Base-by-base conservation (phyloP, 371 early-diverging fungal genomes). In the Syncephalastrum contaminatum region DNA sequence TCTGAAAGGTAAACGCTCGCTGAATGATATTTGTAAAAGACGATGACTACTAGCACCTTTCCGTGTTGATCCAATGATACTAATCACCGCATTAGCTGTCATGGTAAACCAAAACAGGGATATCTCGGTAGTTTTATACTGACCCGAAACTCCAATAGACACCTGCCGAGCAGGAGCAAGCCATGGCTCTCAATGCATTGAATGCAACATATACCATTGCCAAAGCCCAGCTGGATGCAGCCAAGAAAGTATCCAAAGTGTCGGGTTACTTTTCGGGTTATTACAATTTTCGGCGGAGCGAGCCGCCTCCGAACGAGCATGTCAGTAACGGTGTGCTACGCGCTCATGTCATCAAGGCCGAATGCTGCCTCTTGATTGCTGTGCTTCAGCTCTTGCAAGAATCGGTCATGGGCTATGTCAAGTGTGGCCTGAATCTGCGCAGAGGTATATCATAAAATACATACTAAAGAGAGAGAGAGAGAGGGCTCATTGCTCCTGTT, bases 341-440 rank as follows among this genome's bases (percentile, higher is more conserved):
- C 25, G 85, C 83, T 0, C 77, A 77, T 53, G 84, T 83, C 12
- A 55, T 84, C 52, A 72, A 81, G 41, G 84, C 85, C 2, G 87
- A 86, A 58, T 68, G 83, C 42, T 70, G 80, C 48, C 61, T 86
- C 15, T 58, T 82, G 48, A 84, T 80, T 2, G 82, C 84, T 4
- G 67, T 84, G 21, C 60, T 84, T 48, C 75, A 84, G 49, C 53
- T 84, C 30, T 60, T 81, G 14, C 83, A 83, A 43, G 87, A 84
- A 57, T 80, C 79, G 6, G 67, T 83, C 4, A 71, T 82, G 64
- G 75, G 80, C 4, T 86, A 84, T 62, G 71, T 83, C 7, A 86
- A 83, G 54, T 83, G 83, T 46, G 87, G 81, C 6, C 48, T 86
- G 8, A 72, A 72, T 42, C 54, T 73, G 19, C 59, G 70, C 14